A percentile compares a stretch with the other conserved stretches of the same genome.
These are phyloP conservation scores for Penicillium robsamsonii DNA, from an alignment of 495 filamentous ascomycete species.

Conservation along the genomic window DNA sequence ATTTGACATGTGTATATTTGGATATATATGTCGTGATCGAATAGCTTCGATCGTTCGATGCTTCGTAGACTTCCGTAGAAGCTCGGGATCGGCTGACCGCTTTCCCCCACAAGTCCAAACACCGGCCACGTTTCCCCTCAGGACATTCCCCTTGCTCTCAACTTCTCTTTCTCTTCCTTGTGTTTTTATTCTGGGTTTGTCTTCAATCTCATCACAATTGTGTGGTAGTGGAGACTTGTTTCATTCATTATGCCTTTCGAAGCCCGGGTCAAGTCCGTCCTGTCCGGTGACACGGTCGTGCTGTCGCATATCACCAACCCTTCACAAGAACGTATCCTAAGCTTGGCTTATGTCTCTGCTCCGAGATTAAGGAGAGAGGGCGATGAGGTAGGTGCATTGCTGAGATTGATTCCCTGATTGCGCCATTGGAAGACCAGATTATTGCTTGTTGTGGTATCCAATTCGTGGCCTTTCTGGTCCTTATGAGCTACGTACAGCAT, in stretches of 20 bases:
- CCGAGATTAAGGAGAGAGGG: constrained; percentile 84
- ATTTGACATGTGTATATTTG: constrained; percentile 8
- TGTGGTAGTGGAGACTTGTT: constrained; percentile 20
- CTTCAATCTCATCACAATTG: constrained; percentile 17
- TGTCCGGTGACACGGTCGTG: constrained; percentile 89
- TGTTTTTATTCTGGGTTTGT: constrained; percentile 16
- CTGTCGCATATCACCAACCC: constrained; percentile 73
- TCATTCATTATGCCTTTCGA: constrained; percentile 46
- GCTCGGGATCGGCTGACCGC: constrained; percentile 25
- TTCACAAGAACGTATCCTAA: constrained; percentile 74
- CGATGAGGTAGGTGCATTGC: constrained; percentile 65
- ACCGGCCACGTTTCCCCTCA: constrained; percentile 33
- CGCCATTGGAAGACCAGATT: neutral
- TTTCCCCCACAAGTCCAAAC: constrained; percentile 32
- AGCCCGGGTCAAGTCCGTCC: constrained; percentile 88
- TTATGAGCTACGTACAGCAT: neutral
- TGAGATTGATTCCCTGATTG: constrained; percentile 5
- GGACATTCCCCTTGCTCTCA: constrained; percentile 14
- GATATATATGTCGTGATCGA: constrained; percentile 4
- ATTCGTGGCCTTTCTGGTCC: neutral
- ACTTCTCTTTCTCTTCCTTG: constrained; percentile 19
- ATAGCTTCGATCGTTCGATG: neutral
- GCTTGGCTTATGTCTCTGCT: constrained; percentile 85
- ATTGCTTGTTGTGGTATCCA: neutral
- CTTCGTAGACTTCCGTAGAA: constrained; percentile 5